Evolutionary conservation across 2,329 filamentous ascomycete genomes (phyloP), one percentile per base, ranked within the genome.

Genomic region (Colletotrichum eremochloae): DNA sequence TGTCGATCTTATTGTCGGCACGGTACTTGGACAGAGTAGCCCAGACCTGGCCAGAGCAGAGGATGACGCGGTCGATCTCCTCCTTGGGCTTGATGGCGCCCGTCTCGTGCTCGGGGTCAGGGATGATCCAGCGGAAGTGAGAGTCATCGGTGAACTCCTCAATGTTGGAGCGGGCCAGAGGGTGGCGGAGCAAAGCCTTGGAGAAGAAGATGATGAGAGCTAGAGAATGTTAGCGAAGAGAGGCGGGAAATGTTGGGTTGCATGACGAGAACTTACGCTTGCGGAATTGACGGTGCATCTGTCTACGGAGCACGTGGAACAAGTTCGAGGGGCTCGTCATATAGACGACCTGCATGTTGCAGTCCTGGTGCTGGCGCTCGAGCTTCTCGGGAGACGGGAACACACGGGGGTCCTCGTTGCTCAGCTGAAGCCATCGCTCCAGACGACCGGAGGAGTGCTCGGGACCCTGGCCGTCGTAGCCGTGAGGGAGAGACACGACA

Each of bases 281-380:
- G 86, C 96, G 92, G 93, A 99, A 99, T 82, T 99, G 96, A 80
- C 96, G 91, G 89, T 98, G 95, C 92, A 99, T 97, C 86, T 99
- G 96, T 84, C 96, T 91, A 82, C 96, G 93, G 75, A 99, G 90
- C 76, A 96, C 92, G 85, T 99, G 96, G 92, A 99, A 99, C 81
- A 97, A 84, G 84, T 99, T 99, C 76, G 96, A 90, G 38, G 96
- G 96, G 58, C 93, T 94, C n/a, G 96, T 99, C 91, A 97, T 95
- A 88, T 96, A 97, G 68, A 92, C 95, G 81, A 99, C 93, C 86
- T 99, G 96, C 91, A 99, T 97, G 87, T 99, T 99, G 89, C 95
- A 97, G 86, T 99, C 96, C 86, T 99, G 96, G 87, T 99, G 96
- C 85, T 98, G 96, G 77, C 96, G 94, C 67, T 97, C 92, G 73